These are phyloP conservation scores for Pseudogymnoascus sp. DNA, from an alignment of 2,329 filamentous ascomycete species.

Conservation along the genomic window DNA sequence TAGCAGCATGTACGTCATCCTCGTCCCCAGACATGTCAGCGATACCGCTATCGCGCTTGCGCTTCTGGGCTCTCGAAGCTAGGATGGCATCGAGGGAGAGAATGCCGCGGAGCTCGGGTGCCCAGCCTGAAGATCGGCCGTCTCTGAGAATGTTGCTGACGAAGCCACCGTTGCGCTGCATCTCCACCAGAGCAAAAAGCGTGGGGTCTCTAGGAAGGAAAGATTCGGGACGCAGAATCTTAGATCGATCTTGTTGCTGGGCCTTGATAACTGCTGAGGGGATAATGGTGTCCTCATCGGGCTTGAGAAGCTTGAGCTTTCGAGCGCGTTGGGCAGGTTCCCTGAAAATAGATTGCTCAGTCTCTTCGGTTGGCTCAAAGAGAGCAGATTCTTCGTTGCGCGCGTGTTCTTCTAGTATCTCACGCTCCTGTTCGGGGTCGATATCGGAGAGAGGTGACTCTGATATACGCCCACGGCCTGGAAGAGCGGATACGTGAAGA, in stretches of 20 bases:
- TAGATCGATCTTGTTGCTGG: constrained; percentile 76
- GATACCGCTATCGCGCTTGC: constrained; percentile 84
- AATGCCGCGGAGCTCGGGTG: constrained; percentile 84
- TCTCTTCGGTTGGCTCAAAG: constrained; percentile 49
- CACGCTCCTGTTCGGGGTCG: constrained; percentile 51
- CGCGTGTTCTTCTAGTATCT: constrained; percentile 45
- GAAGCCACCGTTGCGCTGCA: constrained; percentile 86
- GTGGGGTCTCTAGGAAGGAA: constrained; percentile 84
- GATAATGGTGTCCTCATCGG: constrained; percentile 74
- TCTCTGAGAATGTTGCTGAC: constrained; percentile 80
- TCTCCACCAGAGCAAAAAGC: constrained; percentile 76
- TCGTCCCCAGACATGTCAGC: constrained; percentile 67
- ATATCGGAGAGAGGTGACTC: constrained; percentile 64
- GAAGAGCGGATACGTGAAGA: constrained; percentile 40
- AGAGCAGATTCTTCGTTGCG: constrained; percentile 43
- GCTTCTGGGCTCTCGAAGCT: constrained; percentile 72
- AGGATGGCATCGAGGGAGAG: constrained; percentile 78
- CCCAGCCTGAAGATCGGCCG: constrained; percentile 70
- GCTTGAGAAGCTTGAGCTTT: constrained; percentile 71
- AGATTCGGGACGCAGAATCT: constrained; percentile 71
- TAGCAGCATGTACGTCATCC: constrained; percentile 47
- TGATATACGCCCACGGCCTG: constrained; percentile 50
- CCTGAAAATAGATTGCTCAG: constrained; percentile 49
- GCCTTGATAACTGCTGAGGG: constrained; percentile 70
- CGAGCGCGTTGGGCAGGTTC: constrained; percentile 66